Base-by-base conservation (phyloP, 1,139 yeast species). In the Pichia sp. region DNA sequence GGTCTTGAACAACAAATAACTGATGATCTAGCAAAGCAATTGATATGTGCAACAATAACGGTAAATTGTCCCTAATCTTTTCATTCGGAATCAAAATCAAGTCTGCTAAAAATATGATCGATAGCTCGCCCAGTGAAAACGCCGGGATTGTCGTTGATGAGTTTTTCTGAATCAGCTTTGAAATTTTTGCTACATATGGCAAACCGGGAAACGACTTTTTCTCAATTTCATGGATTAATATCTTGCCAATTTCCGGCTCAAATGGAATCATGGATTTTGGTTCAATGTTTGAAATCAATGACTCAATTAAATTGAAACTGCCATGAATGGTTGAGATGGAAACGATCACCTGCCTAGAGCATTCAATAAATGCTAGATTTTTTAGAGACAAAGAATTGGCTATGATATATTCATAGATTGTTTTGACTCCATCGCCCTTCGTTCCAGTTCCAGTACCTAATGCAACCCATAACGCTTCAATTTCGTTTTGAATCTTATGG, bases 401-500 rank as follows among this genome's bases (percentile, higher is more conserved):
- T 42, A 87, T 70, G 36, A 88, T 69, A 56, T 79, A 92, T 40
- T 81, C 85, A 55, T 86, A 64, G 26, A 88, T 84, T 7, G 77
- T 79, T 46, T 81, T 81, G 35, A 83, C 81, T 56, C 92, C 90
- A 31, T 44, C 46, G 9, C 79, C 72, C 36, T 76, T 75, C n/a
- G 71, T 69, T 4, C 82, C 83, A 16, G 71, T 69, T 4, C 82
- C 83, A 44, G 79, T 79, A 2, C 95, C 95, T 36, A 92, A 68
- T 0, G 97, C 94, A 4, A 85, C 87, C 99, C 99, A 94, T 36
- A 92, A 64, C 0, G 95, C 95, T 60, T 90, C 97, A 8, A 92
- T 86, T 55, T 88, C 97, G 55, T 83, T 83, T 41, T 86, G 85
- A 54, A 86, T 78, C 16, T 72, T 69, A 39, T 81, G 81, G 44